Base-by-base conservation (phyloP, 441 rosid species). In the Jatropha podagrica region DNA sequence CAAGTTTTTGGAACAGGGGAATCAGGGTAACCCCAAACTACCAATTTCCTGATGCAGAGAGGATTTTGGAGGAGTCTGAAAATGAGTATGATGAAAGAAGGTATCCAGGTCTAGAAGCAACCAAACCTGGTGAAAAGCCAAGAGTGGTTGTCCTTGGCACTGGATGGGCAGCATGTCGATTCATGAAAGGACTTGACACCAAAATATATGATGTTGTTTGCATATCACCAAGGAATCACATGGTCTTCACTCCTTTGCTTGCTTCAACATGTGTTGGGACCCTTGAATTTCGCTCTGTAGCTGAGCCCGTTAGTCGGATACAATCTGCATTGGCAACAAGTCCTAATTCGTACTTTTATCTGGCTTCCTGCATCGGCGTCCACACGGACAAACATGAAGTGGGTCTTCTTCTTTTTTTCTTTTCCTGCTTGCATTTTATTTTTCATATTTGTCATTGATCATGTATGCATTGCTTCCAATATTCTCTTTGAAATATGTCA, bases 271-370 rank as follows among this genome's bases (percentile, higher is more conserved):
- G 94, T 68, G 94, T 89, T 42, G 92, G 93, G 59, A 95, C 98
- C 20, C 90, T 93, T 27, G 99, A 93, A 81, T 95, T 95, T 72
- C 87, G 98, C 64, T 93, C 99, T 4, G 97, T 95, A 23, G 94
- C 93, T 26, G 99, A 95, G 69, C 97, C 98, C 37, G 91, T 95
- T 61, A 85, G 84, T 66, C 87, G 84, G 81, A 93, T 95, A 61
- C 99, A 95, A 73, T 80, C 97, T 61, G 87, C 98, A 26, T 82
- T 95, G 82, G 85, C 97, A 4, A 59, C 89, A 56, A 85, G 82
- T 73, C 95, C 97, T 8, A 83, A 86, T 79, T 95, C 99, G 0
- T 90, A 92, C 82, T 93, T 93, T 79, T 95, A 85, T 68, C 80
- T 93, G 44, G 98, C 99, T 80, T 87, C 91, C 72, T 95, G 99